Evolutionary conservation across 371 early-diverging fungal species (phyloP).

Genomic region (Circinella minor): DNA sequence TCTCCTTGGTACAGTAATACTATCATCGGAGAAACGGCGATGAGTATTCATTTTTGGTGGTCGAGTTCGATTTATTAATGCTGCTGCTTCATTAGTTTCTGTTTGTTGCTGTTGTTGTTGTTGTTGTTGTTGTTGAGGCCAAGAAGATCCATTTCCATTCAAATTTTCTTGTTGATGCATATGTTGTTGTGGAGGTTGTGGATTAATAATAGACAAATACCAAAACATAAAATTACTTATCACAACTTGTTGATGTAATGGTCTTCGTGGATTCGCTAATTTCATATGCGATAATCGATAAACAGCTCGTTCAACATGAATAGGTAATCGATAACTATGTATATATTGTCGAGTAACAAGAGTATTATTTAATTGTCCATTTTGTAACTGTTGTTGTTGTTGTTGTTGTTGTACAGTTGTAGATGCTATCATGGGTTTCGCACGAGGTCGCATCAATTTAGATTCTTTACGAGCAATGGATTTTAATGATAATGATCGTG

Average conservation of each 20-base stretch:
- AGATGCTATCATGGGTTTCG: background rate
- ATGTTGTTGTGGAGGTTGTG: constrained; percentile 79
- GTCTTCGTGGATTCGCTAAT: constrained; percentile 72
- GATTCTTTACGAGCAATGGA: constrained; percentile 11
- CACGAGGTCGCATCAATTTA: background rate
- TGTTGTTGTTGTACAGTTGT: background rate
- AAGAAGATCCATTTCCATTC: constrained; percentile 83
- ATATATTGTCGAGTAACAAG: constrained; percentile 19
- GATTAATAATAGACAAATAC: constrained; percentile 62
- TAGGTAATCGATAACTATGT: constrained; percentile 53
- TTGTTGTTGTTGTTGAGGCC: constrained; percentile 55
- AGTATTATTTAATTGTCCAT: background rate
- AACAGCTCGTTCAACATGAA: constrained; percentile 70
- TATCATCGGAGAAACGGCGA: constrained; percentile 5
- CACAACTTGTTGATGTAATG: constrained; percentile 77
- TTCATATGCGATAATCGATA: constrained; percentile 78
- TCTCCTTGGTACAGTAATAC: background rate
- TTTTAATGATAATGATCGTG: constrained; percentile 31
- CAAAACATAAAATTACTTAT: constrained; percentile 83
- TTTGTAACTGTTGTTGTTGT: constrained; percentile 12
- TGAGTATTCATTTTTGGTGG: background rate
- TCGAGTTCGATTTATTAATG: constrained; percentile 16
- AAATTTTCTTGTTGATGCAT: constrained; percentile 58
- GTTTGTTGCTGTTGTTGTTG: constrained; percentile 5
- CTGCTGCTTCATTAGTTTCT: constrained; percentile 10